Evolutionary conservation across 768 basidiomycete species (phyloP).

Genomic region (Auriscalpium microsporum): DNA sequence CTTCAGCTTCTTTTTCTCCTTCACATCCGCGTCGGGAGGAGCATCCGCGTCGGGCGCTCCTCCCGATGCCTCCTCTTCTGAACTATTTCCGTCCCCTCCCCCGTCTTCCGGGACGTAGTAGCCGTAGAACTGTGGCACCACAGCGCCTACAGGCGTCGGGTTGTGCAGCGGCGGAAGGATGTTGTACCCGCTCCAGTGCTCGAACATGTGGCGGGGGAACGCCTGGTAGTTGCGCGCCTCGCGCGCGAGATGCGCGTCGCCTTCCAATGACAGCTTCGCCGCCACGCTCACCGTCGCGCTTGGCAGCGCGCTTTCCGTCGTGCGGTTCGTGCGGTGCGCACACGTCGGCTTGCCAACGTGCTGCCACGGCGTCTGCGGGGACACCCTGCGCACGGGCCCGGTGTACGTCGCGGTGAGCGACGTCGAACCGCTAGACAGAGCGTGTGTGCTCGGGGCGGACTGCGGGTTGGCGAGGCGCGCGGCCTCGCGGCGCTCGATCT

Average conservation of each 20-base stretch:
- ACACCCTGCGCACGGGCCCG: not conserved
- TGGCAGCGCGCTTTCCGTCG: not conserved
- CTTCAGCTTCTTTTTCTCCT: slow-evolving; percentile 2
- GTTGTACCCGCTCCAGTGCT: slow-evolving; percentile 45
- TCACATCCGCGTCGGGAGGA: slow-evolving; percentile 4
- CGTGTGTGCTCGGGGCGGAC: not conserved
- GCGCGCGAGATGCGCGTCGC: slow-evolving; percentile 17
- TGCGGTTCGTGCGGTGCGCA: slow-evolving; percentile 9
- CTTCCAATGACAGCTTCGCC: slow-evolving; percentile 17
- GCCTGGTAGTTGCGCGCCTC: slow-evolving; percentile 37
- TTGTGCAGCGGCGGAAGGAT: slow-evolving; percentile 32
- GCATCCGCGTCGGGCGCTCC: no score
- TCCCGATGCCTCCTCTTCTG: no score
- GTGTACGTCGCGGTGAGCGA: not conserved
- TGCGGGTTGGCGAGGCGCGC: not conserved
- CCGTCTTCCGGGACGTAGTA: slow-evolving; percentile 34
- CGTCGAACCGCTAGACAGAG: not conserved
- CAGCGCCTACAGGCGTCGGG: slow-evolving; percentile 40
- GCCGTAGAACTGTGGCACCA: slow-evolving; percentile 58
- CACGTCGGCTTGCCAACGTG: slow-evolving; percentile 10
- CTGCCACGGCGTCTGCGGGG: not conserved
- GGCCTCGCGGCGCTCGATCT: not conserved
- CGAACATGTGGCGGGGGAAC: slow-evolving; percentile 36
- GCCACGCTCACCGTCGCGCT: slow-evolving; percentile 13
- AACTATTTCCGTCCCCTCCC: not conserved